Conservation (phyloP, 306 rosid genomes). For the Hippophae tibetana region DNA sequence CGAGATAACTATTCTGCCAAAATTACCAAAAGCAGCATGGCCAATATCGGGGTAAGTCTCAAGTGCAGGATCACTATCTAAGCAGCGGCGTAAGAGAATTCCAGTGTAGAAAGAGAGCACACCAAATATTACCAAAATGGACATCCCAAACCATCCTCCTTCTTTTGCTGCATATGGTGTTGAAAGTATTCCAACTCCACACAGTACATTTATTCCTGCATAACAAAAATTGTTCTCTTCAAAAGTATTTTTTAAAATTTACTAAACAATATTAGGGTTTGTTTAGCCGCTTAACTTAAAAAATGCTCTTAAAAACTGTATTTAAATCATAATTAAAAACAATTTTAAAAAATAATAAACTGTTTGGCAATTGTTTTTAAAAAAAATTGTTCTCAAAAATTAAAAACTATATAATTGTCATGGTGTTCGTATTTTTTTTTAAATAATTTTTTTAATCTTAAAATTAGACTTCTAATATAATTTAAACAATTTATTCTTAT, state of each 20-base stretch:
- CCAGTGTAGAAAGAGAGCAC: constrained; percentile 88
- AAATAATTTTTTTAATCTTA: no score
- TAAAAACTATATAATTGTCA: no score
- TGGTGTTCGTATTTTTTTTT: no score
- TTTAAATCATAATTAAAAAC: no score
- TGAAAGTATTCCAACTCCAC: constrained; percentile 94
- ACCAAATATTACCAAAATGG: constrained; percentile 57
- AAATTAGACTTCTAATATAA: no score
- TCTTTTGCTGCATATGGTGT: constrained; percentile 84
- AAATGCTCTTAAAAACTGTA: no score
- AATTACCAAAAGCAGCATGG: constrained; percentile 83
- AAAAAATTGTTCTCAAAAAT: no score
- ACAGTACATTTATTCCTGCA: constrained; percentile 83
- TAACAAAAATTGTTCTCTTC: not conserved
- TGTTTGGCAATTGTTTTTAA: no score
- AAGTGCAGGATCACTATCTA: constrained; percentile 87
- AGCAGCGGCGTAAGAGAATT: constrained; percentile 64
- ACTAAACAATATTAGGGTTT: not conserved
- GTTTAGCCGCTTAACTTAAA: no score
- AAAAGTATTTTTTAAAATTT: no score
- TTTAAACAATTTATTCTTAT: no score
- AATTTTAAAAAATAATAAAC: no score
- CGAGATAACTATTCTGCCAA: constrained; percentile 71
- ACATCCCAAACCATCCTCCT: constrained; percentile 92
- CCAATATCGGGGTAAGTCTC: constrained; percentile 99